A percentile compares a stretch with the other conserved stretches of the same genome.
Conservation (phyloP, 768 basidiomycete genomes). For the Mrakia gelida region DNA sequence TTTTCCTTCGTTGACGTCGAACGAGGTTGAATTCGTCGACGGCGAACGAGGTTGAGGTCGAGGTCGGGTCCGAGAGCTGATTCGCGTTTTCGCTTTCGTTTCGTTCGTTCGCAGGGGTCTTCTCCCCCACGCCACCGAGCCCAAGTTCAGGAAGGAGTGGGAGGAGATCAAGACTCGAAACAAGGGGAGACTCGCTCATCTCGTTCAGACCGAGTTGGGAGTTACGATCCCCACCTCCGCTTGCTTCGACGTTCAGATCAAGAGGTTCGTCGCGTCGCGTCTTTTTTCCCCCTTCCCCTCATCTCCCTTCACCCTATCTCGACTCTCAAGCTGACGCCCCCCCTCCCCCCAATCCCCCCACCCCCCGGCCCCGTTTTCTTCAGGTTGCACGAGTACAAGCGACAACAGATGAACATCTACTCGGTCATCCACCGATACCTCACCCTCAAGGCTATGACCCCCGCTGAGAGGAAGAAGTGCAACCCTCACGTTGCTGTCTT, state of each 20-base stretch:
- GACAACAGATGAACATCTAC: conserved; percentile 91
- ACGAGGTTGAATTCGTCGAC: neutral
- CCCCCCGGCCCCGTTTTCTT: too few species aligned
- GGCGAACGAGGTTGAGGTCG: neutral
- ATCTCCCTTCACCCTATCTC: too few species aligned
- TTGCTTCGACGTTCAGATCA: conserved; percentile 46
- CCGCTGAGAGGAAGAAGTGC: conserved; percentile 73
- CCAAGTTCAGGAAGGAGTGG: conserved; percentile 73
- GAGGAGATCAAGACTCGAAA: conserved; percentile 79
- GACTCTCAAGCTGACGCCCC: neutral
- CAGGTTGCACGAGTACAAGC: conserved; percentile 49
- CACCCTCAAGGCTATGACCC: conserved; percentile 68
- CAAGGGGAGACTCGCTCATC: conserved; percentile 76
- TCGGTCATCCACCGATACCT: conserved; percentile 77
- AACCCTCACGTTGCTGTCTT: conserved; percentile 84
- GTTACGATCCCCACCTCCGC: conserved; percentile 40
- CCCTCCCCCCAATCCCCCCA: too few species aligned
- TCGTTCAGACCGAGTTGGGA: conserved; percentile 41
- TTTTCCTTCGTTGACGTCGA: neutral
- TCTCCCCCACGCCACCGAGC: conserved; percentile 31
- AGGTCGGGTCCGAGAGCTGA: too few species aligned
- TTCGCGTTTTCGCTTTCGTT: neutral
- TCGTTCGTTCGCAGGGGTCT: neutral
- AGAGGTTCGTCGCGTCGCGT: conserved; percentile 59
- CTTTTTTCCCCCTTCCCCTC: neutral